Conservation (phyloP, 805 yeast genomes). For the Wickerhamiella nectarea region DNA sequence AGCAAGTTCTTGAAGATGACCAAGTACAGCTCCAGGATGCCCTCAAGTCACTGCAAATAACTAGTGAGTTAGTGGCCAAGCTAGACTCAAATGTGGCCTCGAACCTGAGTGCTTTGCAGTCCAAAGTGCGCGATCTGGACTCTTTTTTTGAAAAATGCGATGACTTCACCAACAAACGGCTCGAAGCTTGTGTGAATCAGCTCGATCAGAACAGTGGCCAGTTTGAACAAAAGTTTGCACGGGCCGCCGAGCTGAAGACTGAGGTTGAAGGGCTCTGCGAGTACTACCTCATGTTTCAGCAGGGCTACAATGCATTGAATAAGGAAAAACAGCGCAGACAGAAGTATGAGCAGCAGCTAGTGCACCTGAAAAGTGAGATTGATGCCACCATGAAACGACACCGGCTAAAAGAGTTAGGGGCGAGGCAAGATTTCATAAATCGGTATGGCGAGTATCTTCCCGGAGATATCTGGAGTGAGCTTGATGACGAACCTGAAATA, state of each 20-base stretch:
- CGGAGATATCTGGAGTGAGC: conserved; percentile 32
- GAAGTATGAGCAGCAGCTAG: conserved; percentile 31
- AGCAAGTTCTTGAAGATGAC: conserved; percentile 35
- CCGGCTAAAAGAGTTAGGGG: conserved; percentile 32
- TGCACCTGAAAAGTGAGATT: conserved; percentile 31
- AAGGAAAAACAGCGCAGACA: conserved; percentile 41
- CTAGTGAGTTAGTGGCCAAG: conserved; percentile 15
- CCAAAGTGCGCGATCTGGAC: not conserved
- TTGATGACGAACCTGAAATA: not conserved
- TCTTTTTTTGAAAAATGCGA: too few relatives aligned
- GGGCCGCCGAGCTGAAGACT: conserved; percentile 22
- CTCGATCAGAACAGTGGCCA: conserved; percentile 16
- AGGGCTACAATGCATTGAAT: conserved; percentile 39
- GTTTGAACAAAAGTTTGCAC: conserved; percentile 19
- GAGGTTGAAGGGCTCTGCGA: conserved; percentile 31
- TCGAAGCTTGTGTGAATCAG: conserved; percentile 14
- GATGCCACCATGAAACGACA: conserved; percentile 29
- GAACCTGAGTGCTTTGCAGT: conserved; percentile 17
- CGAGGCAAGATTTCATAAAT: conserved; percentile 33
- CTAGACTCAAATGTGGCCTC: conserved; percentile 9
- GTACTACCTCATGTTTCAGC: conserved; percentile 39
- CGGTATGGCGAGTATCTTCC: conserved; percentile 47
- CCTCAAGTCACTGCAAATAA: conserved; percentile 6
- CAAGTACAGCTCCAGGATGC: conserved; percentile 26
- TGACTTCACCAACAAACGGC: conserved; percentile 12